Base-by-base conservation (phyloP, 495 filamentous ascomycete genomes). In the Penicillium malachiteum region DNA sequence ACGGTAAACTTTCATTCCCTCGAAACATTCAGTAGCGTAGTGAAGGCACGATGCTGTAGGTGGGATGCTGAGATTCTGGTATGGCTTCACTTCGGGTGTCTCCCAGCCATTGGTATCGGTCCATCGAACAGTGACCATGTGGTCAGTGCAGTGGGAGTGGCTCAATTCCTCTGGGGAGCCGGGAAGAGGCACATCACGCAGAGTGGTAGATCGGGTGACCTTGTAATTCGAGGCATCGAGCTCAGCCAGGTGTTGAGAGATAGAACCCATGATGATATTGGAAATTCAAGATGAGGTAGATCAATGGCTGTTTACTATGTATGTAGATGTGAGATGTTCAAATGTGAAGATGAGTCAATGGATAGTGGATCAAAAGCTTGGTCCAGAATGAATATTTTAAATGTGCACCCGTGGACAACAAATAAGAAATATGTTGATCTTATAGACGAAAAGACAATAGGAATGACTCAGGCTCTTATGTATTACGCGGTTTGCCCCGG, bases 21-120 rank as follows among this genome's bases (percentile, higher is more conserved):
- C 91, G 74, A 96, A 96, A 73, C 91, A 96, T 64, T 93, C 87
- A 37, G 89, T 94, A 13, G 91, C 91, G 69, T 96, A 96, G 76
- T 96, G 91, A 37, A 96, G 83, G 30, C 85, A 83, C n/a, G 86
- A 89, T 13, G 91, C 88, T 12, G 87, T 91, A 7, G 92, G 92
- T 71, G 90, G 87, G 65, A 97, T 81, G 59, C 81, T 80, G 30
- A 97, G 75, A 26, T 91, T 90, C 49, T 88, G 85, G 70, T 87
- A 94, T 1, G 92, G 90, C 60, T 82, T 83, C 41, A 97, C 75
- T 56, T 90, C 81, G 12, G 92, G 93, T 0, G 84, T 80, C 13
- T 78, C 75, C 92, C 92, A 97, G 59, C 92, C 92, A 13, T 67
- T 67, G 37, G 66, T 62, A 6, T 64, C 72, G 14, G 82, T 86